Evolutionary conservation across 495 filamentous ascomycete species (phyloP).

Genomic region (Tricharina praecox): DNA sequence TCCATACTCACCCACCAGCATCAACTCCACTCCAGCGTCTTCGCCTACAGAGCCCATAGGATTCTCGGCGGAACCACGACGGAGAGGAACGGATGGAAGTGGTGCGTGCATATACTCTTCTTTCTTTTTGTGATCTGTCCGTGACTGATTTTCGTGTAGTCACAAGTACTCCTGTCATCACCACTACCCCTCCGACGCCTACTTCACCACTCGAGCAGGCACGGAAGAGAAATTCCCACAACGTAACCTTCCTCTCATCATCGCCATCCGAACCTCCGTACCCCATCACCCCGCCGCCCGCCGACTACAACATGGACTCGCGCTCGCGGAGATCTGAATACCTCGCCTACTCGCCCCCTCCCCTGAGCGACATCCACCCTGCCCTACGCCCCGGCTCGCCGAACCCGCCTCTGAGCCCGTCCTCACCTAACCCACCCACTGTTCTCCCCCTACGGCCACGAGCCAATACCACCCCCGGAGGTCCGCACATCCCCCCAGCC

Average conservation of each 20-base stretch:
- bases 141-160: constrained; percentile 4
- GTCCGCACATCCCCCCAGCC: too few species aligned
- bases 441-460: neutral
- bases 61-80: too few species aligned
- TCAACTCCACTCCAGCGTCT: too few species aligned
- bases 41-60: too few species aligned
- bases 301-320: neutral
- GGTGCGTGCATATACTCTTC: neutral
- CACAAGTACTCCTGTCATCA: constrained; percentile 18
- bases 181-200: constrained; percentile 17
- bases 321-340: constrained; percentile 9
- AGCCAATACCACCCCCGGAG: too few species aligned
- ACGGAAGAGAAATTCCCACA: constrained; percentile 12
- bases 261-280: constrained; percentile 22
- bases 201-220: constrained; percentile 21
- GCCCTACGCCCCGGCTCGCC: constrained; percentile 7
- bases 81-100: neutral
- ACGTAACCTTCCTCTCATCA: constrained; percentile 4
- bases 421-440: too few species aligned
- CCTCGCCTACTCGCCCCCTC: constrained; percentile 11
- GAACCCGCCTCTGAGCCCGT: constrained; percentile 11
- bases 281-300: constrained; percentile 10
- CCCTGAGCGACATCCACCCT: constrained; percentile 4
- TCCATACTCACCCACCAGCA: too few species aligned
- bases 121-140: neutral